These are phyloP conservation scores for Dryas alaskensis DNA, from an alignment of 306 rosid genomes.

Conservation along the genomic window DNA sequence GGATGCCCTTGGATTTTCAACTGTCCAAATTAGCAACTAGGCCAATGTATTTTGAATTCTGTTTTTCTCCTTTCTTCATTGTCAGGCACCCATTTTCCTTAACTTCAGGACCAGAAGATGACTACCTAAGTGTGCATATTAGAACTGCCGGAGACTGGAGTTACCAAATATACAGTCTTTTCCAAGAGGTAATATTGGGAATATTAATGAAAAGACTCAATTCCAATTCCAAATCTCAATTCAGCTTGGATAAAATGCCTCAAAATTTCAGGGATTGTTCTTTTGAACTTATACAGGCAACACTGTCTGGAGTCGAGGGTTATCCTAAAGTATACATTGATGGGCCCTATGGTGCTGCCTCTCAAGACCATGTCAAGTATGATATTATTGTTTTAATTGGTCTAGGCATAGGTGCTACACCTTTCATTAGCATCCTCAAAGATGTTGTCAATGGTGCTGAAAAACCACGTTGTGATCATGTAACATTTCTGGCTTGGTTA, in stretches of 20 bases:
- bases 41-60: neutral
- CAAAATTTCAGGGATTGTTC: neutral
- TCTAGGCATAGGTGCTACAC: constrained; percentile 90
- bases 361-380: constrained; percentile 85
- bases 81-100: constrained; percentile 94
- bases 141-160: constrained; percentile 92
- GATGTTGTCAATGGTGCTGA: constrained; percentile 44
- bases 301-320: constrained; percentile 31
- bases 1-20: neutral
- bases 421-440: constrained; percentile 88
- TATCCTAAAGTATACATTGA: constrained; percentile 76
- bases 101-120: constrained; percentile 86
- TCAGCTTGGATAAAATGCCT: neutral
- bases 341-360: constrained; percentile 86
- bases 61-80: constrained; percentile 31
- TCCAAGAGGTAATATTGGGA: constrained; percentile 60
- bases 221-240: neutral
- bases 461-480: constrained; percentile 33
- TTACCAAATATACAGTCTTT: constrained; percentile 57
- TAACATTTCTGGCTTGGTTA: constrained; percentile 26
- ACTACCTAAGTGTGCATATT: constrained; percentile 76
- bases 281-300: constrained; percentile 42
- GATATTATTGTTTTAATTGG: constrained; percentile 72
- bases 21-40: neutral
- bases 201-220: neutral